Evolutionary conservation across 345 rosid genomes (phyloP), one percentile per base, ranked within the genome.

Genomic region (Pistacia integerrima): DNA sequence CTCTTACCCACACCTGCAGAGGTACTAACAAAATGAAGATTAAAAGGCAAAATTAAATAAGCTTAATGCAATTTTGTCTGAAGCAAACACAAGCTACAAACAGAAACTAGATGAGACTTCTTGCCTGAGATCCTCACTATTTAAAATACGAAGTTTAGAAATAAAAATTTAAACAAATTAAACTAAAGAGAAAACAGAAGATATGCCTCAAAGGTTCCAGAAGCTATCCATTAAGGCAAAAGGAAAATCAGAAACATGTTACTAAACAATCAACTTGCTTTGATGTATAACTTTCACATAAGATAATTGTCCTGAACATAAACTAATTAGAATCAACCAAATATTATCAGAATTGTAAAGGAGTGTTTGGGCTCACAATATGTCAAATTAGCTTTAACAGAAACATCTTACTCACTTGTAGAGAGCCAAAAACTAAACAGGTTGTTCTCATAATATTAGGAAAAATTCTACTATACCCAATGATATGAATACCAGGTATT

Each of bases 1-100:
- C 89, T 86, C 87, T 86, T 86, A 51, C 89, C 89, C 81, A 86
- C 89, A 64, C 89, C 89, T 86, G 72, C 36, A 55, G 17, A 35
- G 28, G 10, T 3, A 54, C 52, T 11, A 41, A 58, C 54, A 8
- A 60, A n/a, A 76, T 41, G 60, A 69, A 22, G 10, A 11, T 11
- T 20, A 74, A 17, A 33, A 11, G 36, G 3, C 4, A 54, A 64
- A 16, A 35, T 28, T 10, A 10, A 8, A 74, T 14, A 74, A 51
- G 51, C 36, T 64, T 74, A 46, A 52, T 8, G 10, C 76, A 49
- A 49, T 10, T 6, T 20, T 11, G 33, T 30, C 30, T 59, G 8
- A 63, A 64, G 33, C 35, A 74, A 49, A 7, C 51, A 57, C 36
- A 36, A 36, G 20, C 49, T 58, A 57, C 22, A 5, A 57, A 58